Evolutionary conservation across 805 yeast species (phyloP).

Genomic region (Hanseniaspora valbyensis): DNA sequence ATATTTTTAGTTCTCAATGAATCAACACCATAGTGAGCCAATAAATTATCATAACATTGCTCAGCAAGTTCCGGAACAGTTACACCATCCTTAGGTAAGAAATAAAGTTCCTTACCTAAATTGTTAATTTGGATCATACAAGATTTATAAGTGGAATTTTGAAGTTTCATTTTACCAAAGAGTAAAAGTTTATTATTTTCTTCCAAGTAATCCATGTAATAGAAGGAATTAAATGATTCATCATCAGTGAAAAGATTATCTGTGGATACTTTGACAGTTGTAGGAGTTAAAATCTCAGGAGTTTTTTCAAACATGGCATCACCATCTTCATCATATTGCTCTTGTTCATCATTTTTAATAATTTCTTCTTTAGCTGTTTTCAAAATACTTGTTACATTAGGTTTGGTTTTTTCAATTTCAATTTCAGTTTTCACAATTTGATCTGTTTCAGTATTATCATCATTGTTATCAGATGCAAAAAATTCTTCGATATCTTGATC

Average conservation of each 20-base stretch:
- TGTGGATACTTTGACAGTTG: slow-evolving; percentile 19
- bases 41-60: slow-evolving; percentile 58
- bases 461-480: not conserved
- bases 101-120: slow-evolving; percentile 58
- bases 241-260: slow-evolving; percentile 31
- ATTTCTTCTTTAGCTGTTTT: slow-evolving; percentile 24
- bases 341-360: slow-evolving; percentile 30
- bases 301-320: slow-evolving; percentile 18
- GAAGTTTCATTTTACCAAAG: slow-evolving; percentile 66
- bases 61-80: slow-evolving; percentile 59
- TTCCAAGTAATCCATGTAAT: slow-evolving; percentile 84
- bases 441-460: no score
- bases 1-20: slow-evolving; percentile 61
- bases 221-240: slow-evolving; percentile 54
- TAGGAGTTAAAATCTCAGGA: not conserved
- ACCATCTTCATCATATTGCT: slow-evolving; percentile 30
- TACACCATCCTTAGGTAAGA: slow-evolving; percentile 58
- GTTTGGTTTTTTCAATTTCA: not conserved
- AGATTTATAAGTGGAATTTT: slow-evolving; percentile 35
- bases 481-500: not conserved
- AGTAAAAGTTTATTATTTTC: slow-evolving; percentile 55
- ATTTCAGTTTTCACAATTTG: not conserved
- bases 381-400: not conserved
- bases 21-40: slow-evolving; percentile 51
- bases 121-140: slow-evolving; percentile 67